A percentile compares a stretch with the other conserved stretches of the same genome.
These are phyloP conservation scores for Prunella vulgaris DNA, from an alignment of 257 asterid genomes.

Conservation along the genomic window DNA sequence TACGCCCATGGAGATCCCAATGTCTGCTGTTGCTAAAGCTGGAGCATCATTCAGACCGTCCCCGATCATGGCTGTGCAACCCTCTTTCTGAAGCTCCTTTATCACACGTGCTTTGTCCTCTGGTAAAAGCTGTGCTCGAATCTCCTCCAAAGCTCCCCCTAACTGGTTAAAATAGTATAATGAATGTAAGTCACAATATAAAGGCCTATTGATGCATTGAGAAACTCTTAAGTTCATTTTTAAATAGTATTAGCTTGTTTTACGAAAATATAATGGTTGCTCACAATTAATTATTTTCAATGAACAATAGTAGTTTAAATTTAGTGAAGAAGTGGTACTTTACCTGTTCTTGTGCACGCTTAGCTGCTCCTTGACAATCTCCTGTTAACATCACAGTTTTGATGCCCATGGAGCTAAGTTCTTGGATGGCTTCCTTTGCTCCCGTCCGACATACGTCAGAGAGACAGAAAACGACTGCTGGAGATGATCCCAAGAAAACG, in stretches of 20 bases:
- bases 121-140: slow-evolving; percentile 74
- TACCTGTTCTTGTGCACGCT: slow-evolving; percentile 70
- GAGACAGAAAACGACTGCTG: slow-evolving; percentile 53
- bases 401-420: slow-evolving; percentile 60
- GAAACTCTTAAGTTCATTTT: no score
- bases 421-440: slow-evolving; percentile 66
- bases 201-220: no score
- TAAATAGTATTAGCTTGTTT: no score
- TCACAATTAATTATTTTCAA: no score
- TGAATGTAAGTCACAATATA: background rate
- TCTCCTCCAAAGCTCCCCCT: slow-evolving; percentile 46
- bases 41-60: slow-evolving; percentile 90
- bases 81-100: slow-evolving; percentile 53
- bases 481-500: slow-evolving; percentile 55
- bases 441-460: slow-evolving; percentile 80
- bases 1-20: slow-evolving; percentile 90
- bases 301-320: no score
- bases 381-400: slow-evolving; percentile 86
- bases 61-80: slow-evolving; percentile 76
- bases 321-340: no score
- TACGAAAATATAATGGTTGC: no score
- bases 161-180: slow-evolving; percentile 31
- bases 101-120: slow-evolving; percentile 58
- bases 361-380: slow-evolving; percentile 71
- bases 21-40: slow-evolving; percentile 72